Evolutionary conservation across 306 rosid genomes (phyloP).

Genomic region (Glycine latifolia): DNA sequence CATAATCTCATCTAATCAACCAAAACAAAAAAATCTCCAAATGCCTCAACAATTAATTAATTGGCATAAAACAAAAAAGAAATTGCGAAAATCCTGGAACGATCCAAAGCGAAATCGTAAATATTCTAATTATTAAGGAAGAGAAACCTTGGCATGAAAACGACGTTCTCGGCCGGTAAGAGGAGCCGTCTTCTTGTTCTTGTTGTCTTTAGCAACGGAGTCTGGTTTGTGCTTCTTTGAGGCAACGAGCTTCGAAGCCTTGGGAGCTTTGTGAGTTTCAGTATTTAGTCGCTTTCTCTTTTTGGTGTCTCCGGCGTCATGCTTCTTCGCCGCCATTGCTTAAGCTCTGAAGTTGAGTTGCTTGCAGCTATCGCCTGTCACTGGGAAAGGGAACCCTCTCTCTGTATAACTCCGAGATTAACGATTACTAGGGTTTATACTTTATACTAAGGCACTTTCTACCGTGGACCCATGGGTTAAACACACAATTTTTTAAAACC

Average conservation of each 20-base stretch:
- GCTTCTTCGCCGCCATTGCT: constrained; percentile 78
- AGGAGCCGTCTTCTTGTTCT: constrained; percentile 50
- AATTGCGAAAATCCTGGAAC: not conserved
- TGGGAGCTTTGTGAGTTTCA: constrained; percentile 36
- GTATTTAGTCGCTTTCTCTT: constrained; percentile 70
- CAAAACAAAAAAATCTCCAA: not conserved
- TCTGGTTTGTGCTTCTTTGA: constrained; percentile 54
- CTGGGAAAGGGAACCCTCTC: not conserved
- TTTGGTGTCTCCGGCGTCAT: constrained; percentile 39
- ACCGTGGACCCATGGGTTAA: too few species aligned
- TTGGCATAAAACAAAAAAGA: not conserved
- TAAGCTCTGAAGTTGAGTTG: not conserved
- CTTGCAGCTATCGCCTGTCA: not conserved
- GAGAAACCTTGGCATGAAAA: constrained; percentile 68
- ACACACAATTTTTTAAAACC: too few species aligned
- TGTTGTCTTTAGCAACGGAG: constrained; percentile 48
- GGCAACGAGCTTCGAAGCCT: constrained; percentile 44
- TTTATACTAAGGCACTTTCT: too few species aligned
- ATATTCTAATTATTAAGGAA: too few species aligned
- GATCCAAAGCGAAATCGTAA: too few species aligned
- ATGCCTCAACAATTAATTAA: not conserved
- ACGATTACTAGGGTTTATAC: constrained; percentile 45
- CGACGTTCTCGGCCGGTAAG: constrained; percentile 76
- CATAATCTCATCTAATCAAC: not conserved
- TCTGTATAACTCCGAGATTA: not conserved